Evolutionary conservation across 2,329 filamentous ascomycete species (phyloP), one percentile per base, ranked within the genome.

Genomic region (Epichloe bromicola): DNA sequence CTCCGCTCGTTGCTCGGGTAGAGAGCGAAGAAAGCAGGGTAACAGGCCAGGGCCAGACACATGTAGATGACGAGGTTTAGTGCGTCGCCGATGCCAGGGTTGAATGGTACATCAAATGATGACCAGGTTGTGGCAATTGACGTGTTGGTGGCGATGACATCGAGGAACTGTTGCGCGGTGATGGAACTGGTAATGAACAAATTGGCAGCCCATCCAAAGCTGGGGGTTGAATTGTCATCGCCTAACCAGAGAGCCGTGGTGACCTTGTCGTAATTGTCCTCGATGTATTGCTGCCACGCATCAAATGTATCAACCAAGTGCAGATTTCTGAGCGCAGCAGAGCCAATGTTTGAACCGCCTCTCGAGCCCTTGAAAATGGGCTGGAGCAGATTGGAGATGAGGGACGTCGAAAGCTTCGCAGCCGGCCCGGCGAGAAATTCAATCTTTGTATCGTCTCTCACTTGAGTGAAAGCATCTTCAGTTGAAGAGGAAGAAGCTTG

Each of bases 1-100:
- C 88, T 72, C 26, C 88, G 78, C 65, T 96, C 90, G 30, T 86
- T 73, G n/a, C 88, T 95, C 0, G 88, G 87, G 61, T 96, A 96
- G 4, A 96, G 71, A 0, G 86, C 80, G 59, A 95, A 94, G 71
- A 96, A 90, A 14, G 85, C 88, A 1, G 90, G 88, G 59, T 85
- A 93, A 1, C 83, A 82, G 6, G 79, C 75, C 67, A 94, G 81
- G 1, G 84, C 86, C 8, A 96, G 74, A 14, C 85, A 82, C 63
- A 93, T 85, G 66, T 95, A 95, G 8, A 87, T 73, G 40, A 91
- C 79, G 17, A 95, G 73, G 62, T 94, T 87, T 23, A 95, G 68
- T 1, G 83, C 82, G 48, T 90, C 74, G 19, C 87, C 87, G 8
- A 82, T 79, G 19, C 73, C 73, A 0, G 86, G 80, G 26, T 77